Evolutionary conservation across 306 rosid species (phyloP).

Genomic region (Sophora flavescens): DNA sequence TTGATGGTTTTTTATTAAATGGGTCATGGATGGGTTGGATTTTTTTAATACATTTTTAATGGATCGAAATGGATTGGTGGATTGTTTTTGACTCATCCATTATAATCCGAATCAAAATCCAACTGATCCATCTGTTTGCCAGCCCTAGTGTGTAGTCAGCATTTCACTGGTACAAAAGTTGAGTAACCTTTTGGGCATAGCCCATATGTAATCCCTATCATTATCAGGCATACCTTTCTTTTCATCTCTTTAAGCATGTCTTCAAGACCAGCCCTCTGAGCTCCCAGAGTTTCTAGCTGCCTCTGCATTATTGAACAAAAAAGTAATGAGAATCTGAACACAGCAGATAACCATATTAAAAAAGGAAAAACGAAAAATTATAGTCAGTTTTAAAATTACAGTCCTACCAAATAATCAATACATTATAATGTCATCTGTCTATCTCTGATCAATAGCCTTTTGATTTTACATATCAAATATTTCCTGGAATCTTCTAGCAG

Average conservation of each 20-base stretch:
- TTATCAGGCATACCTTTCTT: slow-evolving; percentile 72
- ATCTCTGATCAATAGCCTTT: slow-evolving; percentile 20
- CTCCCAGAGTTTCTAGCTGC: slow-evolving; percentile 97
- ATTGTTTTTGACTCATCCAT: too few relatives aligned
- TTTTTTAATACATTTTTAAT: too few relatives aligned
- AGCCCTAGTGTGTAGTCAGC: too few relatives aligned
- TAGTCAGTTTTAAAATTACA: slow-evolving; percentile 16
- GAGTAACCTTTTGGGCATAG: background rate
- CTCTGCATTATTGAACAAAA: slow-evolving; percentile 72
- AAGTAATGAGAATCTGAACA: slow-evolving; percentile 38
- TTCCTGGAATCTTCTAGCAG: slow-evolving; percentile 13
- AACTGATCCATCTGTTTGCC: too few relatives aligned
- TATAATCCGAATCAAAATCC: too few relatives aligned
- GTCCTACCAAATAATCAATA: slow-evolving; percentile 17
- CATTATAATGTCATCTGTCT: slow-evolving; percentile 9
- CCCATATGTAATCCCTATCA: background rate
- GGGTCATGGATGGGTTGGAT: too few relatives aligned
- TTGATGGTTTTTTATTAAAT: too few relatives aligned
- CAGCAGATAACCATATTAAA: background rate
- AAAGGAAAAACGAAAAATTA: slow-evolving; percentile 14
- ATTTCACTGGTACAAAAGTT: background rate
- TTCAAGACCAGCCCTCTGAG: slow-evolving; percentile 99
- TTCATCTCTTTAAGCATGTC: slow-evolving; percentile 99
- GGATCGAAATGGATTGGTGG: too few relatives aligned
- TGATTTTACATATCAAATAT: slow-evolving; percentile 29